Evolutionary conservation across 202 grass and related monocot species (phyloP), one percentile per base, ranked within the genome.

Genomic region (Schoenoplectus tabernaemontani): DNA sequence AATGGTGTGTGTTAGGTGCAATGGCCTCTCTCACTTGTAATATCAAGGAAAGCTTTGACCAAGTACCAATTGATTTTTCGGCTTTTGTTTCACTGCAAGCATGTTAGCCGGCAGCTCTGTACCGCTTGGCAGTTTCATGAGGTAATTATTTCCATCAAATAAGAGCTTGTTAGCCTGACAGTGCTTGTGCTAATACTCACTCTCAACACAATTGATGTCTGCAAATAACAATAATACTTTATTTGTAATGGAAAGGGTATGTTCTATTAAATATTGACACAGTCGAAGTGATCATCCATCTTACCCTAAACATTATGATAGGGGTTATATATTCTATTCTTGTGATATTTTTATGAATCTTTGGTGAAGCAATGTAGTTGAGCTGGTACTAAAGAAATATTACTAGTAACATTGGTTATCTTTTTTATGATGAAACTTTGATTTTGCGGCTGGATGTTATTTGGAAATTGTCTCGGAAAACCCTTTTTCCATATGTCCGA

Each of bases 41-140:
- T 99, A 83, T 94, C 91, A 74, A 87, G 90, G 73, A 99, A 99
- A 66, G 90, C 91, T 91, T 86, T 95, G 64, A 92, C 96, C 73
- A 98, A 95, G 64, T 99, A 99, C 79, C 91, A 99, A 72, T 86
- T 99, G 84, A 90, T 99, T 34, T 95, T 92, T 85, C 91, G 96
- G 28, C 81, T 99, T 65, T 88, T 99, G 57, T 99, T 99, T 81
- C 96, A 99, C 75, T 99, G 90, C 83, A 99, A 95, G 71, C 96
- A 99, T 80, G 91, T 99, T 79, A 99, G 88, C 77, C 85, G 88
- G 12, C 88, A 95, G 37, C 83, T 99, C 61, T 95, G 96, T 82
- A 82, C 84, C 81, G 88, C 96, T 69, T 99, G 96, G 96, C 96
- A 99, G 88, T 88, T 85, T 79, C 96, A 99, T 82, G 89, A 99